Evolutionary conservation across 768 basidiomycete species (phyloP), one percentile per base, ranked within the genome.

Genomic region (Lactarius akahatsu): DNA sequence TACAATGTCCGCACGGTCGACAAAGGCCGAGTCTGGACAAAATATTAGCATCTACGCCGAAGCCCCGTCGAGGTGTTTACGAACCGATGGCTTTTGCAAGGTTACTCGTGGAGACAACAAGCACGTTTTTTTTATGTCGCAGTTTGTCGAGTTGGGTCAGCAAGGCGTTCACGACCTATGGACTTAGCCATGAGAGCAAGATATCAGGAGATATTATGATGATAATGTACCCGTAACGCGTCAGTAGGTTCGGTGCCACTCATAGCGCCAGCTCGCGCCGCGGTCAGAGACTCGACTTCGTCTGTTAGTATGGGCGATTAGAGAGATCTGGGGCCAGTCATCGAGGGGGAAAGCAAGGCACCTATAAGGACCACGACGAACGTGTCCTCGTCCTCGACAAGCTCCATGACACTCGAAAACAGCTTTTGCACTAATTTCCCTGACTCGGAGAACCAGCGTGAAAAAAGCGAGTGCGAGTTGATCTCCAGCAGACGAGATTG

Each of bases 381-480:
- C 18, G 86, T 86, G 64, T 89, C 87, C 69, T 96, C 92, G 71
- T 98, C 95, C 59, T 97, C 95, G 0, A 92, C 89, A 77, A 98
- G 83, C 70, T 97, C 95, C 45, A 84, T 91, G 64, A 99, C 94
- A 65, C 84, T 91, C 45, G 82, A 85, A 74, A 98, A 99, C 20
- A 99, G 80, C 57, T 91, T 86, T 73, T 98, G 96, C 1, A 99
- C 97, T 34, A 99, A 86, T 76, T 99, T 99, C 18, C 97, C 97
- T 0, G 95, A 97, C 75, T 99, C 97, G 0, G 96, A 98, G 78
- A 98, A 99, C 96, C 97, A 99, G 71, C 95, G 92, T 18, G 94
- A 96, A 76, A 99, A 98, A 18, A 99, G 83, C 2, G 96, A 98
- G 77, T 98, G 97, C 0, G 97, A 96, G 74, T 98, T 98, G 73